Base-by-base conservation (phyloP, 169 alveolate genomes). In the Haemoproteus tartakovskyi region DNA sequence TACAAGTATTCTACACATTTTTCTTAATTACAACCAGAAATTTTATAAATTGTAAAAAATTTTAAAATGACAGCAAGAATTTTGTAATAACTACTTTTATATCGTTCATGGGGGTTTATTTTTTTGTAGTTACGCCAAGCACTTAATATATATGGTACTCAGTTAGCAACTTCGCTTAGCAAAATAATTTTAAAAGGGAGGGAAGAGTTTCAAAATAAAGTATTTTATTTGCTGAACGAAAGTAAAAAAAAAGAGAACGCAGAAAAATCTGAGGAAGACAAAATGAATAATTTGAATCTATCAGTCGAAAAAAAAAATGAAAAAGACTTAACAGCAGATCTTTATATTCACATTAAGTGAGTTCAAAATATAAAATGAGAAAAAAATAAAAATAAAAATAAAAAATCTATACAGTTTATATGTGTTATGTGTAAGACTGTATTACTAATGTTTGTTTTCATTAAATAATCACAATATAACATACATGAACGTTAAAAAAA, bases 81-180 rank as follows among this genome's bases (percentile, higher is more conserved):
- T n/a, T n/a, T n/a, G n/a, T n/a, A n/a, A n/a, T n/a, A n/a, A n/a
- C n/a, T n/a, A n/a, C n/a, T n/a, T n/a, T n/a, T n/a, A n/a, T n/a
- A n/a, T n/a, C n/a, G n/a, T n/a, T n/a, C n/a, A n/a, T n/a, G n/a
- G n/a, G n/a, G n/a, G n/a, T n/a, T n/a, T n/a, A n/a, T n/a, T n/a
- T n/a, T n/a, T n/a, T n/a, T n/a, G n/a, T n/a, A 74, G 84, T 24
- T 74, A 50, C 54, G 84, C 14, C 78, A 74, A 24, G 84, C 84
- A 14, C 19, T 74, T 45, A 62, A 74, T 30, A 74, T 74, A 43
- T 74, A 74, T 46, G 84, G 84, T 19, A 56, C 36, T 12, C 84
- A 74, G 40, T 48, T 74, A 36, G 84, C 84, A 29, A 56, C 84
- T n/a, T 74, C 84, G 14, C 30, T 74, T 50, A 74, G 84, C 40